Evolutionary conservation across 331 rosid species (phyloP).

Genomic region (Erythrophleum ivorense): DNA sequence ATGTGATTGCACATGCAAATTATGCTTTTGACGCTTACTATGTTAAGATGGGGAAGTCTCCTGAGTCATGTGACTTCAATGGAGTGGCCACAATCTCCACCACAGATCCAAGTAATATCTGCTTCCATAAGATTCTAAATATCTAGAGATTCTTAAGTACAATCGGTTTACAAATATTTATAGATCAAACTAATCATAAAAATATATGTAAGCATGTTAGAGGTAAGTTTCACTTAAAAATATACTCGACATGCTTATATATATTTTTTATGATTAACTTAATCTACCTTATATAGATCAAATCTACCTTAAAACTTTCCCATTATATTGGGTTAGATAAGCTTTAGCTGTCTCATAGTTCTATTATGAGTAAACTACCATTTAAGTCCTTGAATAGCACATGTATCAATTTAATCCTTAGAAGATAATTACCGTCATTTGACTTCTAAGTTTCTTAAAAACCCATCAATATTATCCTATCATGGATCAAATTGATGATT

Average conservation of each 20-base stretch:
- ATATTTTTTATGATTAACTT: background rate
- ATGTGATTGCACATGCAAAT: constrained; percentile 75
- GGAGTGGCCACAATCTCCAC: constrained; percentile 91
- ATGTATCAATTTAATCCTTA: too few relatives aligned
- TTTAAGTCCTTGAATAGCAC: too few relatives aligned
- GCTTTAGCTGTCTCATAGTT: constrained; percentile 17
- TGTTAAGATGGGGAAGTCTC: constrained; percentile 71
- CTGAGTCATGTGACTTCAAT: constrained; percentile 81
- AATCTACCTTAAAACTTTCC: background rate
- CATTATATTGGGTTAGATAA: background rate
- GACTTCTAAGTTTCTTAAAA: too few relatives aligned
- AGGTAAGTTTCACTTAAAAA: background rate
- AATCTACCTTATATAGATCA: background rate
- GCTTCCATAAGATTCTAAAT: constrained; percentile 2
- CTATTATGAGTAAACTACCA: background rate
- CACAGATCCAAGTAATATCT: constrained; percentile 84
- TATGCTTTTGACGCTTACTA: constrained; percentile 82
- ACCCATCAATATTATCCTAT: too few relatives aligned
- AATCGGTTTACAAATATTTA: background rate
- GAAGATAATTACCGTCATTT: too few relatives aligned
- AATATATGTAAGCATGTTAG: background rate
- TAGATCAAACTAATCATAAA: background rate
- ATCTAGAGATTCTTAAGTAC: background rate
- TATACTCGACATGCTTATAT: background rate
- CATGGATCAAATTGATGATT: too few relatives aligned